phyloP scores from a whole-genome alignment of 148 eudicot species.

The Nepenthes gracilis region DNA sequence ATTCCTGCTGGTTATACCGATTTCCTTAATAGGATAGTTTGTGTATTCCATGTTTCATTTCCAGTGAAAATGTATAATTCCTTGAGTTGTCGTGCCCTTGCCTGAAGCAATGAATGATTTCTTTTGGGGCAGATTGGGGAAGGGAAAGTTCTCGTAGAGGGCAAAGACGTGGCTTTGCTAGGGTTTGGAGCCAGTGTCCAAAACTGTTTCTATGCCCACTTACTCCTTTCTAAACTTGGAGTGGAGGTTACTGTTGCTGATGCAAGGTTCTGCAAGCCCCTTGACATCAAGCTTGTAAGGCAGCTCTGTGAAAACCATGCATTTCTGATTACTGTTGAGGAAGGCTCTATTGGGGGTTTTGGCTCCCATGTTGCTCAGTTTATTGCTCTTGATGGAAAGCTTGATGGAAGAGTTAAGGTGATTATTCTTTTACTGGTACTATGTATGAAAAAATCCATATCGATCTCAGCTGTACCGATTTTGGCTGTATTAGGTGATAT shows the following conservation, averaged over 20 bases:
- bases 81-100: no score
- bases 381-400: conserved; percentile 76
- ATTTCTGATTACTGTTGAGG: conserved; percentile 82
- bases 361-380: conserved; percentile 92
- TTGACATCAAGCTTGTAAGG: conserved; percentile 68
- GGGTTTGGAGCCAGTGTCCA: conserved; percentile 92
- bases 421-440: neutral
- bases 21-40: no score
- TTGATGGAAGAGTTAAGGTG: conserved; percentile 84
- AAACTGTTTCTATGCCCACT: conserved; percentile 74
- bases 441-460: neutral
- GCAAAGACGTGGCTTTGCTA: conserved; percentile 69
- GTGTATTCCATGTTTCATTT: no score
- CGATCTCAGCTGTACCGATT: neutral
- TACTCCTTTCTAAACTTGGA: conserved; percentile 68
- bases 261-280: conserved; percentile 96
- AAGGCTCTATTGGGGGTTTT: conserved; percentile 89
- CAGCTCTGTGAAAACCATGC: conserved; percentile 60
- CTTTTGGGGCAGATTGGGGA: conserved; percentile 57
- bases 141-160: conserved; percentile 67
- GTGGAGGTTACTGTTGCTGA: conserved; percentile 91
- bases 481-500: no score
- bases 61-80: no score
- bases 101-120: neutral
- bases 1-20: no score